A percentile compares a stretch with the other conserved stretches of the same genome.
phyloP scores from a whole-genome alignment of 2,329 filamentous ascomycete genomes.

The Phoma sp. region DNA sequence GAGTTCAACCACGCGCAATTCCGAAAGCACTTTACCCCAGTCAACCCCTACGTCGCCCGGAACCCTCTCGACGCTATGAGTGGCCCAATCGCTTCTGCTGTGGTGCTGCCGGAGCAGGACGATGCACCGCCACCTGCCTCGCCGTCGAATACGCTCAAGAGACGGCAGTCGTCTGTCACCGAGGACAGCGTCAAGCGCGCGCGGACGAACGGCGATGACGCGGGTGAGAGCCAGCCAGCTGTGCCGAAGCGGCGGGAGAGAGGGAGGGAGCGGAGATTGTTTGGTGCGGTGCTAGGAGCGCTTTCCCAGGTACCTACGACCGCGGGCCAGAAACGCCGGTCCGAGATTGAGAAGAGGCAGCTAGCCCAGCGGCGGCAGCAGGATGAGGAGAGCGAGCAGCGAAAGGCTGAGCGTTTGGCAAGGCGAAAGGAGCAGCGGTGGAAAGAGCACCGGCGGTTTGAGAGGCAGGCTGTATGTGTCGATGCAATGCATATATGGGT shows the following conservation, averaged over 20 bases:
- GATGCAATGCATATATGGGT: slow-evolving; percentile 6
- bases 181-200: slow-evolving; percentile 62
- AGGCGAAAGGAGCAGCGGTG: slow-evolving; percentile 67
- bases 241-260: slow-evolving; percentile 64
- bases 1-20: slow-evolving; percentile 5
- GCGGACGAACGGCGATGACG: slow-evolving; percentile 53
- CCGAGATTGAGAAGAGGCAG: slow-evolving; percentile 83
- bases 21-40: neutral
- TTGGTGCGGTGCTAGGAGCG: slow-evolving; percentile 80
- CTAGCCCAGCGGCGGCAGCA: slow-evolving; percentile 78
- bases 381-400: slow-evolving; percentile 73
- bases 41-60: neutral
- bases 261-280: slow-evolving; percentile 83
- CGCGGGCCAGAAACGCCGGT: slow-evolving; percentile 70
- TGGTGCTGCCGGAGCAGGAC: slow-evolving; percentile 59
- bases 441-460: slow-evolving; percentile 75
- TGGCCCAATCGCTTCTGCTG: slow-evolving; percentile 61
- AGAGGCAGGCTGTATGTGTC: slow-evolving; percentile 74
- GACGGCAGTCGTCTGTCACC: slow-evolving; percentile 62
- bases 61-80: slow-evolving; percentile 28
- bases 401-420: slow-evolving; percentile 70
- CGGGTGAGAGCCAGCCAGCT: slow-evolving; percentile 48
- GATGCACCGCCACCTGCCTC: slow-evolving; percentile 37
- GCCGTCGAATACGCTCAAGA: slow-evolving; percentile 51
- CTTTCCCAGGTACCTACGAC: slow-evolving; percentile 73